Evolutionary conservation across 805 yeast genomes (phyloP).

Genomic region (Wickerhamiella musiphila): DNA sequence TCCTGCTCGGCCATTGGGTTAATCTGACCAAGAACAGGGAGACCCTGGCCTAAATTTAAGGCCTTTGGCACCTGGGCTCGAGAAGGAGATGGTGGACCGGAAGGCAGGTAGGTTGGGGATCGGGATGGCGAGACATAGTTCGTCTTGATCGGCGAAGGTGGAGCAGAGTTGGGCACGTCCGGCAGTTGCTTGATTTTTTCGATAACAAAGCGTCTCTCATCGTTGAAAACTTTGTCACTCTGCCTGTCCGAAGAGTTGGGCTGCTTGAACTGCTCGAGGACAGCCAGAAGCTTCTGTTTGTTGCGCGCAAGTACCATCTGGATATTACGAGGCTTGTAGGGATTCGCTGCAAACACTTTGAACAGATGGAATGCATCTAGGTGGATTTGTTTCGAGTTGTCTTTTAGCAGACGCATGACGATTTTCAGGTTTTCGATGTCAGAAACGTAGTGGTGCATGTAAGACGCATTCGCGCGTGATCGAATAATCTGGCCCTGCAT

Average conservation of each 20-base stretch:
- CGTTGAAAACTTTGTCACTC: constrained; percentile 49
- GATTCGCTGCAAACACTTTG: constrained; percentile 93
- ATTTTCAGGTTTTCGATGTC: constrained; percentile 70
- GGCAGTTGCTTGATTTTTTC: constrained; percentile 40
- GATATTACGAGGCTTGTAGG: constrained; percentile 66
- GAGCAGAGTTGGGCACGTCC: constrained; percentile 6
- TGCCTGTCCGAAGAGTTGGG: constrained; percentile 31
- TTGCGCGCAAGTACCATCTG: constrained; percentile 71
- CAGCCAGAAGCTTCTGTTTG: constrained; percentile 54
- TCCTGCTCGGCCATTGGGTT: constrained; percentile 2
- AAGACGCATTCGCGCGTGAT: constrained; percentile 47
- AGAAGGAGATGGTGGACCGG: constrained; percentile 11
- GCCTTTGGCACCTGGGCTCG: constrained; percentile 9
- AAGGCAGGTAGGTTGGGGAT: constrained; percentile 12
- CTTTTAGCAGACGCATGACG: constrained; percentile 72
- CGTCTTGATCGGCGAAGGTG: constrained; percentile 6
- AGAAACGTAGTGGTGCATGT: constrained; percentile 63
- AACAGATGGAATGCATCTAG: constrained; percentile 84
- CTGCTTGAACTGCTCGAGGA: constrained; percentile 38
- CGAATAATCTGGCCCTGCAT: constrained; percentile 56
- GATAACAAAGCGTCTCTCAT: constrained; percentile 67
- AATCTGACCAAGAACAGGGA: constrained; percentile 3
- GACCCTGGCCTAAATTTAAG: constrained; percentile 4
- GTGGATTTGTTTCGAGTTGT: constrained; percentile 77
- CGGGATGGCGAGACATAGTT: constrained; percentile 2